phyloP scores from a whole-genome alignment of 164 flowering plant species.

The Echeveria elegans region DNA sequence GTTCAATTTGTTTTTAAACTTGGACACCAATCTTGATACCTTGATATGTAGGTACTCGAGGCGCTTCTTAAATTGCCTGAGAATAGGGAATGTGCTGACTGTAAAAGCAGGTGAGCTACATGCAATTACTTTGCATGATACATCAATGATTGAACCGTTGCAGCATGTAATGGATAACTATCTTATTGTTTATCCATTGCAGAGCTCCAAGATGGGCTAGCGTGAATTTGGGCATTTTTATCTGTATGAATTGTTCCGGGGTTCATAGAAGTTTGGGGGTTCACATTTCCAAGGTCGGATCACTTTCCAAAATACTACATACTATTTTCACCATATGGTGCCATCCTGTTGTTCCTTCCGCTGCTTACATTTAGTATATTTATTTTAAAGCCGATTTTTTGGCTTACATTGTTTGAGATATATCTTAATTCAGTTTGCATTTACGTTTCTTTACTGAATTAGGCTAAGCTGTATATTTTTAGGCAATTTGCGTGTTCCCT shows the following conservation, averaged over 20 bases:
- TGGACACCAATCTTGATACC: neutral
- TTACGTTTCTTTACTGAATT: no score
- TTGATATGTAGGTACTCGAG: constrained; percentile 36
- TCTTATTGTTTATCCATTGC: constrained; percentile 10
- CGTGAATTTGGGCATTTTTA: constrained; percentile 62
- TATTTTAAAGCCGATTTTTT: no score
- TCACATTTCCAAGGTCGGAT: constrained; percentile 66
- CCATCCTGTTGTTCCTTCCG: neutral
- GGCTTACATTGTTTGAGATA: neutral
- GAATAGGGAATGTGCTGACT: constrained; percentile 68
- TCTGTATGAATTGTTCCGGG: constrained; percentile 76
- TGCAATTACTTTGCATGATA: neutral
- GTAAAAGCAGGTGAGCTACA: constrained; percentile 47
- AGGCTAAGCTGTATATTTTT: neutral
- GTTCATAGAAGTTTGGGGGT: constrained; percentile 61
- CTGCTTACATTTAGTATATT: no score
- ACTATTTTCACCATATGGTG: neutral
- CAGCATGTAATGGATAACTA: neutral
- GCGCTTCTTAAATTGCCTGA: constrained; percentile 57
- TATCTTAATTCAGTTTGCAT: no score
- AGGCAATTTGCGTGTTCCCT: no score
- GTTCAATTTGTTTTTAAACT: neutral
- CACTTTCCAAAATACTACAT: neutral
- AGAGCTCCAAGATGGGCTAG: constrained; percentile 81
- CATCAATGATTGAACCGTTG: neutral